Base-by-base conservation (phyloP, 2,329 filamentous ascomycete species). In the Hypoxylon rubiginosum region DNA sequence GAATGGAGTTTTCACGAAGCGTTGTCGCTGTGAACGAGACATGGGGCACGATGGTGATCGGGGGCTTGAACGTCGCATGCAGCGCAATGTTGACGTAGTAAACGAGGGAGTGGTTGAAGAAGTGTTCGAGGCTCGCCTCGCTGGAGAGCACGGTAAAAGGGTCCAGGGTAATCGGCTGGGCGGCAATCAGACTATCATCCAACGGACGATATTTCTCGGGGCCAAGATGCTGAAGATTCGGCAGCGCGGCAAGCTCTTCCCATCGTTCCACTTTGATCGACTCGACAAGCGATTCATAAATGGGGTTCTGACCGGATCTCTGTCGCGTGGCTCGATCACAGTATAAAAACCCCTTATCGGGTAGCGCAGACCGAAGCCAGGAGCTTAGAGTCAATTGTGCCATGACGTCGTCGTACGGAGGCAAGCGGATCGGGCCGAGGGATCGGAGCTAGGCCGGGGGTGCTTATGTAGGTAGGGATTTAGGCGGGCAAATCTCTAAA, bases 11-110 rank as follows among this genome's bases (percentile, higher is more conserved):
- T 19, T 55, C 41, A 45, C 32, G 55, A 24, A 32, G 39, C 54
- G 43, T 58, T 48, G 21, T 26, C 2, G 19, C 39, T 49, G 48
- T 53, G 32, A 64, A 64, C 21, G 55, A 54, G 13, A 60, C 51
- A 36, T 64, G 62, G 51, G 51, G 62, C 26, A 63, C 15, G 48
- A 63, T 63, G 19, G 30, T 43, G 3, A 63, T 32, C 39, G 55
- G 62, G 30, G 30, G 50, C 55, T 55, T 13, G 15, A 43, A 26
- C 13, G 43, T 55, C 15, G 19, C 15, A 39, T 55, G 62, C 30
- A 64, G 43, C 2, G 62, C 62, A n/a, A 59, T 32, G 46, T 59
- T 64, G 32, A 59, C 50, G 50, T 56, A 58, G 24, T 59, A 64
- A n/a, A 64, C 26, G 50, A 59, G 62, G 4, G 55, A 59, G 15